Conservation (phyloP, 148 eudicot genomes). For the Rhododendron ferrugineum region DNA sequence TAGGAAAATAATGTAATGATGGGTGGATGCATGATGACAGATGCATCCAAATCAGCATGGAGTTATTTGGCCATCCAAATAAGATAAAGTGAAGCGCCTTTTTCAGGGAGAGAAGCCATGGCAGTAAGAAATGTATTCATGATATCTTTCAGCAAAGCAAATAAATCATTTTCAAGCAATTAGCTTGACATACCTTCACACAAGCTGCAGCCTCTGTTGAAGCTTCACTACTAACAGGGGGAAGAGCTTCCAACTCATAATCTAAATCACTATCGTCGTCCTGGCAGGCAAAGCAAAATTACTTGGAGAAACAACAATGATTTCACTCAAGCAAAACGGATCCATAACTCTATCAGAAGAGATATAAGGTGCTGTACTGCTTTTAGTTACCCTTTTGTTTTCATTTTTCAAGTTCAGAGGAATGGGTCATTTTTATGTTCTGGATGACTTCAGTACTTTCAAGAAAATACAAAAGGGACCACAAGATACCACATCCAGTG, state of each 20-base stretch:
- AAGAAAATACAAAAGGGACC: not conserved
- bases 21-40: not conserved
- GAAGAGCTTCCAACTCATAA: constrained; percentile 62
- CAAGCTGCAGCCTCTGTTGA: constrained; percentile 65
- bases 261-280: constrained; percentile 96
- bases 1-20: not conserved
- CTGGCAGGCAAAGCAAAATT: constrained; percentile 32
- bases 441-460: not conserved
- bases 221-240: constrained; percentile 50
- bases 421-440: not conserved
- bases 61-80: not conserved
- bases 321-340: not conserved
- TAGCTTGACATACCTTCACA: constrained; percentile 53
- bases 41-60: not conserved
- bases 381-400: not conserved
- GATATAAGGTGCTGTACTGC: not conserved
- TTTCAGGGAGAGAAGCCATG: not conserved
- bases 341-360: not conserved
- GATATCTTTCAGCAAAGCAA: not conserved
- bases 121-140: not conserved
- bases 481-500: not conserved
- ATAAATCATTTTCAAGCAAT: not conserved
- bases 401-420: not conserved
- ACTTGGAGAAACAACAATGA: not conserved
- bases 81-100: not conserved